Conservation (phyloP, 108 stramenopile species). For the Pseudonitzschia multiseries region DNA sequence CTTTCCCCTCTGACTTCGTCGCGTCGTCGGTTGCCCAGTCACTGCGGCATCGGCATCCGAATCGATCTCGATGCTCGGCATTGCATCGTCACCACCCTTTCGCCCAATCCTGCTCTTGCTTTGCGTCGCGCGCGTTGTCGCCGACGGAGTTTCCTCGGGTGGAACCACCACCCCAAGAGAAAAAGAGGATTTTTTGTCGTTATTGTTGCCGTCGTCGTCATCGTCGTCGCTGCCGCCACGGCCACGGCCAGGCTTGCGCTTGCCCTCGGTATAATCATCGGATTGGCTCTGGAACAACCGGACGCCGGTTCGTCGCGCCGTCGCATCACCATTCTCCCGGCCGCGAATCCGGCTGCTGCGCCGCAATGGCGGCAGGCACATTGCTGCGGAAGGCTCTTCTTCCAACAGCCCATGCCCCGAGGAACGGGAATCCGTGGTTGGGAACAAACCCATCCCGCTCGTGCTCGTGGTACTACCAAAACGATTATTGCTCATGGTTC, state of each 20-base stretch:
- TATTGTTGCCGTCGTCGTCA: background rate
- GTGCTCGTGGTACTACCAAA: background rate
- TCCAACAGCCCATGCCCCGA: no score
- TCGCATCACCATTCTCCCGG: background rate
- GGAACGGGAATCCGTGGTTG: no score
- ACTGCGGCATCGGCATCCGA: background rate
- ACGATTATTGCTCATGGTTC: background rate
- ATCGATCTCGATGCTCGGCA: background rate
- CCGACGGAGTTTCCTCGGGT: no score
- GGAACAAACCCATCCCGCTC: background rate
- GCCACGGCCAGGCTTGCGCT: background rate
- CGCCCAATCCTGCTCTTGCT: background rate
- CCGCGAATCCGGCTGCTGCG: background rate
- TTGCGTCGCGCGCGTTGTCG: background rate
- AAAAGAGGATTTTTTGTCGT: background rate
- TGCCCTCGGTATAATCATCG: background rate
- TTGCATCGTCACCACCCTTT: background rate
- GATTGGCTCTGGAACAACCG: conserved; percentile 5
- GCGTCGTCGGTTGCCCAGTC: background rate
- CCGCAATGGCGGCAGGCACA: background rate
- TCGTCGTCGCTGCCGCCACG: background rate
- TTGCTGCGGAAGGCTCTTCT: background rate
- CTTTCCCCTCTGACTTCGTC: background rate
- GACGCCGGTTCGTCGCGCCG: background rate
- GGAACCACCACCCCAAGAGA: background rate